Conservation (phyloP, 768 basidiomycete genomes). For the Termitomyces sp. region DNA sequence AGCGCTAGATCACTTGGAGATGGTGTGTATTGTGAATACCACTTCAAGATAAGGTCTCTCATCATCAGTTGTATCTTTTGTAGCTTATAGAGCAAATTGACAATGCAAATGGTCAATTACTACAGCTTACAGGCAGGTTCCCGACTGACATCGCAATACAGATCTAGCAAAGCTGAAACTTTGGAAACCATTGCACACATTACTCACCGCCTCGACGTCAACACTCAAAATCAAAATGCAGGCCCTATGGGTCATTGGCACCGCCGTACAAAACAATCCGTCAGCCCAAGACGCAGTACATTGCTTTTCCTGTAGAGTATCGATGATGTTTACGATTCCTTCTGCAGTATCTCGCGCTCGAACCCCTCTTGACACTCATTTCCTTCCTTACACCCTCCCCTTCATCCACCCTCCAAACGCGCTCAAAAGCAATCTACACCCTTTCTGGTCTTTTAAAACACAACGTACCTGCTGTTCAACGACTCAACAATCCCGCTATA, state of each 20-base stretch:
- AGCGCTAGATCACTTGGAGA: constrained; percentile 81
- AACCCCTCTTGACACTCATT: constrained; percentile 63
- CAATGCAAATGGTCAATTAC: constrained; percentile 77
- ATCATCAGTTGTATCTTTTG: neutral
- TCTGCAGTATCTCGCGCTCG: constrained; percentile 50
- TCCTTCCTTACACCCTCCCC: constrained; percentile 51
- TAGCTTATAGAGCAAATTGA: constrained; percentile 87
- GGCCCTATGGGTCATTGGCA: constrained; percentile 83
- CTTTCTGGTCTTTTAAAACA: constrained; percentile 79
- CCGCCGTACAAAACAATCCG: constrained; percentile 87
- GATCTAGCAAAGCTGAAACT: constrained; percentile 72
- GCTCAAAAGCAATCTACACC: constrained; percentile 56
- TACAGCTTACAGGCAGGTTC: constrained; percentile 2
- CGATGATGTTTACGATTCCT: neutral
- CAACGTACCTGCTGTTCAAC: constrained; percentile 57
- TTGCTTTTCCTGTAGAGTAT: constrained; percentile 6
- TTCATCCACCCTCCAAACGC: constrained; percentile 35
- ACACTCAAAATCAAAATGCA: constrained; percentile 60
- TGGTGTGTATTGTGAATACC: constrained; percentile 43
- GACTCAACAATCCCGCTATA: constrained; percentile 35
- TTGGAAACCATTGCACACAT: constrained; percentile 69
- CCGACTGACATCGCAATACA: neutral
- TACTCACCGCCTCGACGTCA: constrained; percentile 50
- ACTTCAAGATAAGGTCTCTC: neutral
- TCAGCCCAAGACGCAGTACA: constrained; percentile 71